Evolutionary conservation across 2,329 filamentous ascomycete species (phyloP).

Genomic region (Microthyrium microscopicum): DNA sequence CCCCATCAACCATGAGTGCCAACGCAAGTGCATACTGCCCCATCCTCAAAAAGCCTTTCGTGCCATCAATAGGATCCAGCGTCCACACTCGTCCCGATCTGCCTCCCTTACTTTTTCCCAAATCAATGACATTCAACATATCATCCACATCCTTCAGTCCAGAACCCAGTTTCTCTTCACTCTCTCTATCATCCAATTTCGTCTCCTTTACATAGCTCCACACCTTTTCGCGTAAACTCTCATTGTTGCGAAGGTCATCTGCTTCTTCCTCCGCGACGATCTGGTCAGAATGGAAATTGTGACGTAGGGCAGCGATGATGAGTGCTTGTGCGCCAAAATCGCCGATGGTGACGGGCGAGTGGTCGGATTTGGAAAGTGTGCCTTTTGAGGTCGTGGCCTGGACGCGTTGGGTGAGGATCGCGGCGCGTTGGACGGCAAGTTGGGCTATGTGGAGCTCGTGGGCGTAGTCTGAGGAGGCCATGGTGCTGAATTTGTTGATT

Average conservation of each 20-base stretch:
- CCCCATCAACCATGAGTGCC: slow-evolving; percentile 77
- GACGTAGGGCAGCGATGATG: slow-evolving; percentile 77
- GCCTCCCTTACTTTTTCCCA: slow-evolving; percentile 53
- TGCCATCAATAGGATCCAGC: slow-evolving; percentile 93
- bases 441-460: slow-evolving; percentile 71
- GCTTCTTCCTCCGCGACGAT: slow-evolving; percentile 95
- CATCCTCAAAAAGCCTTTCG: slow-evolving; percentile 88
- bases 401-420: slow-evolving; percentile 58
- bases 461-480: slow-evolving; percentile 39
- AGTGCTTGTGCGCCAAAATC: slow-evolving; percentile 96
- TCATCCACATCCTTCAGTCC: slow-evolving; percentile 47
- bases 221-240: slow-evolving; percentile 53
- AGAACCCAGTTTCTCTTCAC: slow-evolving; percentile 54
- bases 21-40: slow-evolving; percentile 96
- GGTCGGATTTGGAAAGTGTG: slow-evolving; percentile 85
- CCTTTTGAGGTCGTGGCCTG: slow-evolving; percentile 86
- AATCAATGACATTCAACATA: slow-evolving; percentile 42
- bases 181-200: slow-evolving; percentile 41
- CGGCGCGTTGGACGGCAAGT: slow-evolving; percentile 73
- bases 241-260: slow-evolving; percentile 56
- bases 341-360: slow-evolving; percentile 90
- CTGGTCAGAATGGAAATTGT: slow-evolving; percentile 79
- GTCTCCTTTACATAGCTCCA: slow-evolving; percentile 68
- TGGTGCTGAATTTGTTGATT: too few species aligned
- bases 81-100: slow-evolving; percentile 73